A percentile compares a stretch with the other conserved stretches of the same genome.
Evolutionary conservation across 2,329 filamentous ascomycete species (phyloP).

Genomic region (Microcyclospora tardicrescens): DNA sequence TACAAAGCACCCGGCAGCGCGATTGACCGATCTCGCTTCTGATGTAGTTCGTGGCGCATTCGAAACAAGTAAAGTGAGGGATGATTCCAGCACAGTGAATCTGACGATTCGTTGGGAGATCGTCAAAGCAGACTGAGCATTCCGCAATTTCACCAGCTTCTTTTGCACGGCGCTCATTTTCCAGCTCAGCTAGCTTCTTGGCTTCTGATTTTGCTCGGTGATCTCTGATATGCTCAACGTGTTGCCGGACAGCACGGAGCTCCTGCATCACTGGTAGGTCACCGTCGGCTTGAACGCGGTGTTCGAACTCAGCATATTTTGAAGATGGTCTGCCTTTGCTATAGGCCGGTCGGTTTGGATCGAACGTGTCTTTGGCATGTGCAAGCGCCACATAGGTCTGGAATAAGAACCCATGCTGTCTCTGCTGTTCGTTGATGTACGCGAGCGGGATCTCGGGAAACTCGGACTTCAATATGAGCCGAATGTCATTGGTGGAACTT

Average conservation of each 20-base stretch:
- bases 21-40: constrained; percentile 55
- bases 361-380: constrained; percentile 9
- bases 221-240: constrained; percentile 9
- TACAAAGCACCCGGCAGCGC: constrained; percentile 56
- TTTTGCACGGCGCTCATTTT: constrained; percentile 22
- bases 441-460: constrained; percentile 26
- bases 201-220: constrained; percentile 9
- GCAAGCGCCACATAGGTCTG: constrained; percentile 25
- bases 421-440: constrained; percentile 23
- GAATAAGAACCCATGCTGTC: constrained; percentile 23
- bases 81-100: constrained; percentile 49
- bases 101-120: constrained; percentile 53
- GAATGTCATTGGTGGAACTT: not conserved
- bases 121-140: constrained; percentile 54
- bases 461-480: constrained; percentile 27
- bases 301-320: not conserved
- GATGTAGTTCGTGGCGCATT: constrained; percentile 53
- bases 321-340: constrained; percentile 11
- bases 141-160: constrained; percentile 44
- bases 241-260: constrained; percentile 22
- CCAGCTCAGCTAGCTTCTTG: constrained; percentile 20
- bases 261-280: constrained; percentile 15
- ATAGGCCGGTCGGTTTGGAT: constrained; percentile 1
- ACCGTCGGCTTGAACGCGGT: too few relatives aligned
- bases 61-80: constrained; percentile 56